Conservation (phyloP, 1,139 yeast genomes). For the Wickerhamomyces sp. region DNA sequence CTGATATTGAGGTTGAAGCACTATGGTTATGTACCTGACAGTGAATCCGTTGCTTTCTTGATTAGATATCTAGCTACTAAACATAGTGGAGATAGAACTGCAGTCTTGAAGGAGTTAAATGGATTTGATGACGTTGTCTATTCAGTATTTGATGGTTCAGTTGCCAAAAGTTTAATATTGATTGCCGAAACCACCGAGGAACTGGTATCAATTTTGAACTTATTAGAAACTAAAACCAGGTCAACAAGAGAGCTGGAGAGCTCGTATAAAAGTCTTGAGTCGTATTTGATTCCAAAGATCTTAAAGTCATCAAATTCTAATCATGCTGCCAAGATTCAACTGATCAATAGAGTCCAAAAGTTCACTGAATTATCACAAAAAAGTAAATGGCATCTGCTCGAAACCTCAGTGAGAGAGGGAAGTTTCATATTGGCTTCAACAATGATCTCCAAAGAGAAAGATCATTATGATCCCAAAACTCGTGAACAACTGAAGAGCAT, state of each 20-base stretch:
- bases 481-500: not conserved
- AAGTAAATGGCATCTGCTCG: not conserved
- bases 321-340: not conserved
- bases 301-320: not conserved
- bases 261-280: not conserved
- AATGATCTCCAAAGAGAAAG: not conserved
- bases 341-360: not conserved
- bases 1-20: not conserved
- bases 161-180: not conserved
- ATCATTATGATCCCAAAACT: not conserved
- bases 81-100: not conserved
- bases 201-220: not conserved
- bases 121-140: constrained; percentile 4
- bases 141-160: constrained; percentile 1
- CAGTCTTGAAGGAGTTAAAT: not conserved
- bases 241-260: not conserved
- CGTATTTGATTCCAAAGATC: not conserved
- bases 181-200: not conserved
- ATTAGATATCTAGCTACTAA: not conserved
- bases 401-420: not conserved
- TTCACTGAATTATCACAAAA: not conserved
- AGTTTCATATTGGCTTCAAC: constrained; percentile 1
- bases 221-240: not conserved
- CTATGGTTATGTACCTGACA: not conserved
- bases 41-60: not conserved